Conservation (phyloP, 768 basidiomycete genomes). For the Peribolospora baueri region DNA sequence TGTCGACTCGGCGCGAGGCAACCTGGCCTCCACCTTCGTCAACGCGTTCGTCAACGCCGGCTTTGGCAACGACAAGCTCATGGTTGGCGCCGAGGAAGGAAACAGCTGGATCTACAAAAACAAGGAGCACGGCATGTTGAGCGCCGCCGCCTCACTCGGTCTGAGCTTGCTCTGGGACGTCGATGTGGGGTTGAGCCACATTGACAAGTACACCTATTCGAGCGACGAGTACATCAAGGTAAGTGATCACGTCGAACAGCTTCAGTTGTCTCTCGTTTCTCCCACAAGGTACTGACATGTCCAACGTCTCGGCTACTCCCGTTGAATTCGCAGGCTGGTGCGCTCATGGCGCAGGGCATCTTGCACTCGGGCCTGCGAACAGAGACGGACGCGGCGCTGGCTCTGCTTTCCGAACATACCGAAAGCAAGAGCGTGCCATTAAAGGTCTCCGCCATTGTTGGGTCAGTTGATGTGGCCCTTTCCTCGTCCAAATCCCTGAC, state of each 20-base stretch:
- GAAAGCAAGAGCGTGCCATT: constrained; percentile 63
- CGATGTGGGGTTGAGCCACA: constrained; percentile 72
- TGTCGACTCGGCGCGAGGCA: constrained; percentile 79
- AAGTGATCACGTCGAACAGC: neutral
- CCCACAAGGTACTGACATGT: neutral
- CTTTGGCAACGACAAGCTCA: constrained; percentile 93
- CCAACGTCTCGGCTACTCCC: neutral
- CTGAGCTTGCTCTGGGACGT: constrained; percentile 87
- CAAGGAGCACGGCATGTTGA: constrained; percentile 97
- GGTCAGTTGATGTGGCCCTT: constrained; percentile 14
- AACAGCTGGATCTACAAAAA: constrained; percentile 99
- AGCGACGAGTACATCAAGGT: constrained; percentile 89
- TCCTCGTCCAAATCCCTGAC: neutral
- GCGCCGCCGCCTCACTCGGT: constrained; percentile 81
- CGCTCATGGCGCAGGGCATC: constrained; percentile 80
- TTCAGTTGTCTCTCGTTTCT: neutral
- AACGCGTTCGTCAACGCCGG: constrained; percentile 98
- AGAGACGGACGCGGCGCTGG: constrained; percentile 77
- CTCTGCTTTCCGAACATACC: constrained; percentile 68
- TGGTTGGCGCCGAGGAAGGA: constrained; percentile 89
- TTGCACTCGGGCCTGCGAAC: constrained; percentile 69
- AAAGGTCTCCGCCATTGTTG: constrained; percentile 69
- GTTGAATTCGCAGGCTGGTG: constrained; percentile 38
- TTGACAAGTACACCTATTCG: constrained; percentile 94
- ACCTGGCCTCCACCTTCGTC: constrained; percentile 88